phyloP scores from a whole-genome alignment of 495 filamentous ascomycete genomes.

The Tuber brumale region DNA sequence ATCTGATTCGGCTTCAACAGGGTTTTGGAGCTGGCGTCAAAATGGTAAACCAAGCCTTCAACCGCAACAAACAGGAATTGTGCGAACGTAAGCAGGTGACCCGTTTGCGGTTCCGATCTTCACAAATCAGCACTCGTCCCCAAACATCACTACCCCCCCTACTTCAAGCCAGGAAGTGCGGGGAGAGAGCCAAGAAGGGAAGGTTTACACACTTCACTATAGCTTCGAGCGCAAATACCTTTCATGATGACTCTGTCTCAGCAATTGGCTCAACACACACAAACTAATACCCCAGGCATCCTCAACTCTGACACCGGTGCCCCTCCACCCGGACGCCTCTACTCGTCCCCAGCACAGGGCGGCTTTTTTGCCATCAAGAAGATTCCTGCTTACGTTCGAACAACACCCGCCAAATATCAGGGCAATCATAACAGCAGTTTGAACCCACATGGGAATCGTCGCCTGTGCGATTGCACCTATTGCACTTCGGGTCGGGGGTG shows the following conservation, averaged over 20 bases:
- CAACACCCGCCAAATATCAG: constrained; percentile 97
- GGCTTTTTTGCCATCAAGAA: constrained; percentile 1
- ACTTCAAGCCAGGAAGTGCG: constrained; percentile 8
- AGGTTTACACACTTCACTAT: constrained; percentile 72
- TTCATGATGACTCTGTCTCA: constrained; percentile 13
- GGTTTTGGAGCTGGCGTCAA: constrained; percentile 54
- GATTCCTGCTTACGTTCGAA: constrained; percentile 66
- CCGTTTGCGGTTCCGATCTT: constrained; percentile 57
- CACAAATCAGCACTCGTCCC: constrained; percentile 18
- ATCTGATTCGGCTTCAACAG: constrained; percentile 72
- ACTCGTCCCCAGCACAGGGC: not conserved
- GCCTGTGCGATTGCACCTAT: constrained; percentile 46
- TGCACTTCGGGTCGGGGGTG: constrained; percentile 31
- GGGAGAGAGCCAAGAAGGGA: not conserved
- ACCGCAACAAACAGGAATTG: constrained; percentile 83
- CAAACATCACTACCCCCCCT: constrained; percentile 22
- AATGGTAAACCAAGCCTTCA: constrained; percentile 68
- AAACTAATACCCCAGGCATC: not conserved
- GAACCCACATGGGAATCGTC: constrained; percentile 61
- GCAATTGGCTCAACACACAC: constrained; percentile 4
- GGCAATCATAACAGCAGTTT: constrained; percentile 63
- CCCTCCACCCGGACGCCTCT: not conserved
- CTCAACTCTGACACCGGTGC: not conserved
- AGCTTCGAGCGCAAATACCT: constrained; percentile 90
- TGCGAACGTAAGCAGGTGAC: constrained; percentile 84